Evolutionary conservation across 768 basidiomycete genomes (phyloP), one percentile per base, ranked within the genome.

Genomic region (Naganishia kalamii): DNA sequence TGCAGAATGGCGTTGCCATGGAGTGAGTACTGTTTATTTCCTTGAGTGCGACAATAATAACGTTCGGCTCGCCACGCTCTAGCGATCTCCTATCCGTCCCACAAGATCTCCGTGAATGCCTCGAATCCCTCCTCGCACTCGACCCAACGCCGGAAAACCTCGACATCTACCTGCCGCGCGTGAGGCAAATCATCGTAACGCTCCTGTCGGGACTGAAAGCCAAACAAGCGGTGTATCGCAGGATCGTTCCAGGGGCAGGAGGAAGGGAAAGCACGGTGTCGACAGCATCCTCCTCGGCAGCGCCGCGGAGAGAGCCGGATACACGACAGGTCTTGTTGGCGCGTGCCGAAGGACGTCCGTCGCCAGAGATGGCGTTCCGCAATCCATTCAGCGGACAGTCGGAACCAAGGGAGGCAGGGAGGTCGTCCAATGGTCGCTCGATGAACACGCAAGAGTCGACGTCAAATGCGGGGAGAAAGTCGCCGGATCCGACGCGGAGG

Each of bases 71-170:
- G 10, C 19, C 19, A 35, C 61, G 41, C 27, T 7, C 12, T 19
- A n/a, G 19, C 57, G 40, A 98, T 75, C 85, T 99, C 60, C 80
- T 89, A 73, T 78, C 83, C 10, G 89, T 99, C 8, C 96, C 96
- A 7, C 85, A 90, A 68, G 90, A 94, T 75, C 83, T 99, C 33
- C 87, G 96, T 37, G 82, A 80, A 57, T 87, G 94, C 32, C 86
- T 99, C 61, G 96, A 99, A 78, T 84, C 86, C 70, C 92, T 90
- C 73, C 83, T 98, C 29, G 86, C 91, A 4, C 93, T 97, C 78
- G 90, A 94, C 61, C 91, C 94, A 35, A 87, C 84, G 1, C 81
- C 84, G 4, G 86, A 89, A 60, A 92, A 88, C 68, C 86, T 99
- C 57, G 89, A 92, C 49, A 80, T 87, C 1, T 96, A 90, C 79